A percentile compares a stretch with the other conserved stretches of the same genome.
Evolutionary conservation across 805 yeast species (phyloP).

Genomic region (Hanseniaspora meyeri): DNA sequence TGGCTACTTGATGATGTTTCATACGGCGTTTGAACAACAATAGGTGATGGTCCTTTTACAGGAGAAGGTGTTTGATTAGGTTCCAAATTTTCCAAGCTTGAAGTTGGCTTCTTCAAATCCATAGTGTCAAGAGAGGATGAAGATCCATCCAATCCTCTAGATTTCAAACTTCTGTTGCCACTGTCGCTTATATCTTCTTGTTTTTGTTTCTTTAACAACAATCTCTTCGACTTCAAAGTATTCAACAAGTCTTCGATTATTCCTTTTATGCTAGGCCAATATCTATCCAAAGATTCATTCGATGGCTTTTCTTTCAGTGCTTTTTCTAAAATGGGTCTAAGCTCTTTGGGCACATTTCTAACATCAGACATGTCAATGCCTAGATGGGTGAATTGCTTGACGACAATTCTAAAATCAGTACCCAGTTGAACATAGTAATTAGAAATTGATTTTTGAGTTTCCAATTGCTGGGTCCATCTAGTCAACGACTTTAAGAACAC

Average conservation of each 20-base stretch:
- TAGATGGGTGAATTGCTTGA: conserved; percentile 62
- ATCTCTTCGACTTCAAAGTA: conserved; percentile 70
- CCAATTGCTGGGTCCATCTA: conserved; percentile 77
- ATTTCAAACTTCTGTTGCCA: neutral
- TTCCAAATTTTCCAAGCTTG: neutral
- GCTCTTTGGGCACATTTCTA: conserved; percentile 78
- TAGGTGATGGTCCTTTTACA: neutral
- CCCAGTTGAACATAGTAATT: conserved; percentile 86
- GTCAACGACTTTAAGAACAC: conserved; percentile 75
- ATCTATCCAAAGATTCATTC: conserved; percentile 65
- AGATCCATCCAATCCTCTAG: neutral
- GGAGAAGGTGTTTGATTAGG: neutral
- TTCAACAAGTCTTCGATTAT: conserved; percentile 72
- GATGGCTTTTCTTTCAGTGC: conserved; percentile 79
- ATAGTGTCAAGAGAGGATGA: neutral
- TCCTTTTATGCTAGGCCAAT: conserved; percentile 72
- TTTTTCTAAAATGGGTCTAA: conserved; percentile 69
- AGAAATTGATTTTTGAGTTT: conserved; percentile 72
- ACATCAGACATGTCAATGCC: conserved; percentile 74
- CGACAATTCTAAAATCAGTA: conserved; percentile 79
- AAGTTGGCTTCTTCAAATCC: neutral
- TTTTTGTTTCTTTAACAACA: conserved; percentile 26
- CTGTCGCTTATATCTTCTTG: neutral
- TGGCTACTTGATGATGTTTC: neutral
- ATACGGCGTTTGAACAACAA: neutral